These are phyloP conservation scores for Saccharomyces hybrid DNA, from an alignment of 1,139 yeast genomes.

Conservation along the genomic window DNA sequence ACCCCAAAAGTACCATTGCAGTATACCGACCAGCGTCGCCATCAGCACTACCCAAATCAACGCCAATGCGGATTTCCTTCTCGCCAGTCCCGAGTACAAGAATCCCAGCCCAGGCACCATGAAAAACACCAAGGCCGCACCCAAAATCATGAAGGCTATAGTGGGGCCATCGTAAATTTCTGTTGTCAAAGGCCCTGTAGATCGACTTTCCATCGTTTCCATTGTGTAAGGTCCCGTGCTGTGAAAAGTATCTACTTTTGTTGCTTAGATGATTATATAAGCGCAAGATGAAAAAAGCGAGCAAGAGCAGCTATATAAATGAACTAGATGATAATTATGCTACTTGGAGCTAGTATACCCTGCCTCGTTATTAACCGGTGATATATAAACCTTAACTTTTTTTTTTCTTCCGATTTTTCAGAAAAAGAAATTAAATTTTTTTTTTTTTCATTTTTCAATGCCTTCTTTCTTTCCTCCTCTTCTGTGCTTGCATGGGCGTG, in stretches of 20 bases:
- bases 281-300: background rate
- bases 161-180: constrained; percentile 46
- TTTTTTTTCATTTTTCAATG: background rate
- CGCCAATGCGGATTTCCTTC: constrained; percentile 84
- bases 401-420: background rate
- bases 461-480: background rate
- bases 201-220: background rate
- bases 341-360: background rate
- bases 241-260: background rate
- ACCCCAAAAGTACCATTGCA: constrained; percentile 98
- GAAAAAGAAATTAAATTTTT: background rate
- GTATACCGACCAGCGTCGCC: constrained; percentile 69
- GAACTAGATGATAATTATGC: background rate
- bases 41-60: constrained; percentile 77
- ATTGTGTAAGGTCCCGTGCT: background rate
- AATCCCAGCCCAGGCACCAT: constrained; percentile 96
- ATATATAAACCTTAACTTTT: background rate
- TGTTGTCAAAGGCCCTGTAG: constrained; percentile 17
- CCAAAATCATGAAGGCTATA: constrained; percentile 42
- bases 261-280: background rate
- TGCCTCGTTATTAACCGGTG: background rate
- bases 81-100: constrained; percentile 83
- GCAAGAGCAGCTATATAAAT: background rate
- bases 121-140: constrained; percentile 70
- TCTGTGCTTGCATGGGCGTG: background rate